phyloP scores from a whole-genome alignment of 1,139 yeast genomes.

The Saccharomyces hybrid region DNA sequence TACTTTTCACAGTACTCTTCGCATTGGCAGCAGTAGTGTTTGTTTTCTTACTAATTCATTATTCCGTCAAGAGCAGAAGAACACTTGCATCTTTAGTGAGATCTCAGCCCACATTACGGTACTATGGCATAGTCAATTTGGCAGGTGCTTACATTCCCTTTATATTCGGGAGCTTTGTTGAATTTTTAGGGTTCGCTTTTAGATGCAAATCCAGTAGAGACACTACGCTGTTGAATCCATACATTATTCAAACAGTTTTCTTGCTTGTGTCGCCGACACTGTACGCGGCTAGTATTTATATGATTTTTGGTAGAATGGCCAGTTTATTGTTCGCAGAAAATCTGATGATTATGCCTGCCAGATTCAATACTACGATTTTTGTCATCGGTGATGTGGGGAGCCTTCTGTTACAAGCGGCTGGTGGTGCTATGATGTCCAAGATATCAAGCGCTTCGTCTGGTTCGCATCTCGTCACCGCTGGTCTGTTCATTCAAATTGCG shows the following conservation, averaged over 20 bases:
- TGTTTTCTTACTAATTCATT: background rate
- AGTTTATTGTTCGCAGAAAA: constrained; percentile 27
- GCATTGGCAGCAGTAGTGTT: background rate
- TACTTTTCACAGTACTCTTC: background rate
- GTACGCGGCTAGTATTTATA: constrained; percentile 41
- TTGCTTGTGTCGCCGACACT: constrained; percentile 40
- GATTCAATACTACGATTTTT: constrained; percentile 36
- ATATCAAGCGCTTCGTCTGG: constrained; percentile 20
- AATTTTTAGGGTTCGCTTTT: constrained; percentile 35
- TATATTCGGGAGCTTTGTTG: constrained; percentile 29
- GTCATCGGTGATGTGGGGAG: constrained; percentile 41
- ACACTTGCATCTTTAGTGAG: background rate
- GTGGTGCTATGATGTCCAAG: constrained; percentile 38
- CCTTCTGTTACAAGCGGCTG: constrained; percentile 38
- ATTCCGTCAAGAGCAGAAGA: background rate
- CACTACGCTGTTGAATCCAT: constrained; percentile 26
- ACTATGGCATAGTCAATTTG: background rate
- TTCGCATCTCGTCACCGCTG: constrained; percentile 28
- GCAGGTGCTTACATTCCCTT: constrained; percentile 24
- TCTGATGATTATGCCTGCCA: constrained; percentile 31
- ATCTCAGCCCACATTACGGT: background rate
- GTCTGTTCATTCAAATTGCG: constrained; percentile 35
- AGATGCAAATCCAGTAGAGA: constrained; percentile 28
- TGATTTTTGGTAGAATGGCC: constrained; percentile 38
- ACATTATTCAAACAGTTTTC: constrained; percentile 34